Base-by-base conservation (phyloP, 1,284 basidiomycete genomes). In the Cystobasidium slooffiae region DNA sequence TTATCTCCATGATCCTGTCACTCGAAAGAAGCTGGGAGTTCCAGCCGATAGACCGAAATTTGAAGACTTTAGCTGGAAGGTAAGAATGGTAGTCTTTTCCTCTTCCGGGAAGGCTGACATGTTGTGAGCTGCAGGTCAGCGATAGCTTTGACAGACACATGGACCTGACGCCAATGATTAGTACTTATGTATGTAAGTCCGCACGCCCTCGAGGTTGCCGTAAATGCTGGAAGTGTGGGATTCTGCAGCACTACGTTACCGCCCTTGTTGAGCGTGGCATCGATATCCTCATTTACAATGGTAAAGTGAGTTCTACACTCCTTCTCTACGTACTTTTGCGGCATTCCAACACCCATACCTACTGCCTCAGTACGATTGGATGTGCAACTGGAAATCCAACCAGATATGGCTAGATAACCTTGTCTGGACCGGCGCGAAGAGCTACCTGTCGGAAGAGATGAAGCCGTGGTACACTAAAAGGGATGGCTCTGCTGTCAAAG, bases 191-290 rank as follows among this genome's bases (percentile, higher is more conserved):
- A 51, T n/a, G 69, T 64, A 16, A 58, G 69, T 31, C 16, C 31
- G 5, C 31, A 31, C 31, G 31, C 31, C 5, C 31, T 5, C 5
- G 2, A 5, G 31, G 31, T 5, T 31, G 31, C 31, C 31, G 31
- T 31, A 31, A 31, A 31, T 31, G 31, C 31, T 31, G 31, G 31
- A 31, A 31, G 31, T 2, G 31, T 1, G 1, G 31, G 5, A 2
- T 31, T 31, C 31, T 31, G 31, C 31, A 65, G 58, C 52, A 37
- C 81, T 88, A 93, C 79, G 84, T 93, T 70, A 85, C 87, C 0
- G 88, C 85, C 1, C 85, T 94, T 43, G 86, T 94, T 22, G 91
- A 93, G 79, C 87, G 90, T 41, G 89, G 88, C 6, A 82, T 93
- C 51, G 85, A 87, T 24, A 83, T 92, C 31, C 84, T 93, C 65